A percentile compares a stretch with the other conserved stretches of the same genome.
Evolutionary conservation across 2,329 filamentous ascomycete species (phyloP).

Genomic region (Colletotrichum incanum): DNA sequence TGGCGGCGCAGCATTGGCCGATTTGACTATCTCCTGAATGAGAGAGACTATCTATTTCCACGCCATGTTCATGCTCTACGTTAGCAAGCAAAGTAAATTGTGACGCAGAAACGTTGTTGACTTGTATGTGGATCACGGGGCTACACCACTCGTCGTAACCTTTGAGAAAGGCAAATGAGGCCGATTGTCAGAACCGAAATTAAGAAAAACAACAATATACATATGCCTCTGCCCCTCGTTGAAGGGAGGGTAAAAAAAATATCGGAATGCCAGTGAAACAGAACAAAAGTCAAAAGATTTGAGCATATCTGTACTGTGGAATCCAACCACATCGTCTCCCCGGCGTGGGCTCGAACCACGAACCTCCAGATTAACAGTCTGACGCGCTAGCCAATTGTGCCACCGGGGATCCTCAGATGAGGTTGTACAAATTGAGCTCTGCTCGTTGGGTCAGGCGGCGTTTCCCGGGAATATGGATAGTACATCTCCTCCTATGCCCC

Average conservation of each 20-base stretch:
- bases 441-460: background rate
- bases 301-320: background rate
- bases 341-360: conserved; percentile 43
- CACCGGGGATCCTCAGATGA: conserved; percentile 35
- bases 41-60: background rate
- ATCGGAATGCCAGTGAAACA: background rate
- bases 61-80: background rate
- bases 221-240: background rate
- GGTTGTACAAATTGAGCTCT: background rate
- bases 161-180: background rate
- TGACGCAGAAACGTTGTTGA: background rate
- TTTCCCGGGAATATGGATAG: conserved; percentile 24
- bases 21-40: background rate
- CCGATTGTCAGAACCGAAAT: background rate
- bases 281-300: background rate
- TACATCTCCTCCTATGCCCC: background rate
- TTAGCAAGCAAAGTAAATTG: background rate
- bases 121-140: background rate
- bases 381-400: conserved; percentile 44
- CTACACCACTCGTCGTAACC: background rate
- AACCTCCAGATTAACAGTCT: conserved; percentile 45
- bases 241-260: background rate
- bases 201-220: background rate
- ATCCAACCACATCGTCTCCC: conserved; percentile 34
- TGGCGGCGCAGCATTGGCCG: background rate